Evolutionary conservation across 176 grass and related monocot genomes (phyloP).

Genomic region (Poa pratensis): DNA sequence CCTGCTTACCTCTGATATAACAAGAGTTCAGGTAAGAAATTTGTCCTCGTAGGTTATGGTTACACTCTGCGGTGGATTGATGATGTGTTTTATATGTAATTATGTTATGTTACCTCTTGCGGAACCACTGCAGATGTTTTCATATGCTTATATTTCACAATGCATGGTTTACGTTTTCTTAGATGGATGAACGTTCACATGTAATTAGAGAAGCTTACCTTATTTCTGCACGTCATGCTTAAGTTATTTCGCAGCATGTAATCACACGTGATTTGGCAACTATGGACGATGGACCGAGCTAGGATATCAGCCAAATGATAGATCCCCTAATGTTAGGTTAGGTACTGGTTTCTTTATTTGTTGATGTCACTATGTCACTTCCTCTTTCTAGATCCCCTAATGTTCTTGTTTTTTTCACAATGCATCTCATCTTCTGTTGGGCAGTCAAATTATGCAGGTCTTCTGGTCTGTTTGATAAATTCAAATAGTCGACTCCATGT

Average conservation of each 20-base stretch:
- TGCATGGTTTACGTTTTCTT: constrained; percentile 1
- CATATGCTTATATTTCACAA: constrained; percentile 11
- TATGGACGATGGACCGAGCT: neutral
- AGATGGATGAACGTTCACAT: neutral
- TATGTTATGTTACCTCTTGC: constrained; percentile 3
- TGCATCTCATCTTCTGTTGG: neutral
- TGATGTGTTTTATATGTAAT: constrained; percentile 24
- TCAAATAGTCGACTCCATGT: neutral
- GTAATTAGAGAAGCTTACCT: neutral
- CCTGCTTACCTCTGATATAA: constrained; percentile 61
- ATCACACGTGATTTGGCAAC: constrained; percentile 17
- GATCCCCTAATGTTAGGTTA: neutral
- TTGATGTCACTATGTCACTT: neutral
- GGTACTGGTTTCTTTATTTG: neutral
- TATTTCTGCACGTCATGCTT: neutral
- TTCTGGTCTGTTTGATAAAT: neutral
- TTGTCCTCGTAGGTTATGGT: constrained; percentile 27
- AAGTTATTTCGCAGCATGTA: constrained; percentile 6
- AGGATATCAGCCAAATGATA: neutral
- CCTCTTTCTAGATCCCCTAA: neutral
- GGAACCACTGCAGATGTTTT: constrained; percentile 21
- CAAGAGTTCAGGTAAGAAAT: constrained; percentile 54
- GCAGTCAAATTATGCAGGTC: neutral
- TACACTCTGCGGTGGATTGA: constrained; percentile 18
- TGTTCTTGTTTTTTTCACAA: too few species aligned